These are phyloP conservation scores for Fusarium temperatum DNA, from an alignment of 2,329 filamentous ascomycete species.

Conservation along the genomic window DNA sequence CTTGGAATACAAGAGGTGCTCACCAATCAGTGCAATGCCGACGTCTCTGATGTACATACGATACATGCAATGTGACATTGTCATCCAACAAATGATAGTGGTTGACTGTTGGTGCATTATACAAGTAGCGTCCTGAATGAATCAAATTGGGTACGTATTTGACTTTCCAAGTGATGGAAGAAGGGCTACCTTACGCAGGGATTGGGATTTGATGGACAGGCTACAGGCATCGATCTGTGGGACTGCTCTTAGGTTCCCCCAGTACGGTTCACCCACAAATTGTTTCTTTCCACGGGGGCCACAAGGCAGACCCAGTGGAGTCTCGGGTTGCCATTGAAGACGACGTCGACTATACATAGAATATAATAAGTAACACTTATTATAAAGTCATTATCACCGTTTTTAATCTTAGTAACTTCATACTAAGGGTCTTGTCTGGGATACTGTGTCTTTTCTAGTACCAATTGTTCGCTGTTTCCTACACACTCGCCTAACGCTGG, in stretches of 20 bases:
- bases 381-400: background rate
- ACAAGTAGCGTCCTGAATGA: slow-evolving; percentile 4
- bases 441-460: background rate
- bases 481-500: background rate
- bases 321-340: background rate
- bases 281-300: slow-evolving; percentile 18
- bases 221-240: slow-evolving; percentile 18
- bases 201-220: slow-evolving; percentile 4
- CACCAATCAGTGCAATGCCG: slow-evolving; percentile 22
- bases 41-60: background rate
- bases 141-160: background rate
- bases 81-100: background rate
- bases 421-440: background rate
- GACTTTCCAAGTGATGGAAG: background rate
- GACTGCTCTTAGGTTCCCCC: slow-evolving; percentile 7
- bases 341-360: background rate
- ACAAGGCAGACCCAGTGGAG: slow-evolving; percentile 10
- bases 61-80: background rate
- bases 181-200: slow-evolving; percentile 9
- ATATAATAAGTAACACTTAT: background rate
- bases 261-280: slow-evolving; percentile 26
- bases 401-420: background rate
- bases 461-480: background rate
- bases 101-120: background rate
- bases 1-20: background rate